Conservation (phyloP, 768 basidiomycete genomes). For the Albatrellus ellisii region DNA sequence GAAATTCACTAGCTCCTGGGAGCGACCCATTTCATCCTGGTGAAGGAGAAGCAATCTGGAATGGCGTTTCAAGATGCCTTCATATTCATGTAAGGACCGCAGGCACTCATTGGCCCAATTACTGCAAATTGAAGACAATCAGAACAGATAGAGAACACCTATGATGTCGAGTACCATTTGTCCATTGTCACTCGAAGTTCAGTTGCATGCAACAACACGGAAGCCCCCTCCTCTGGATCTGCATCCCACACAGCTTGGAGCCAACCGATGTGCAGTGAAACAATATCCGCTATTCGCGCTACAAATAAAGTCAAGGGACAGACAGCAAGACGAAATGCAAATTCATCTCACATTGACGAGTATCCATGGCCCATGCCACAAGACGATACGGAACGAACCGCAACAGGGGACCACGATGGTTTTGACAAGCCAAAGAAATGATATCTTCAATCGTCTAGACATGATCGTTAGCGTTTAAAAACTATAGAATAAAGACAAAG, state of each 20-base stretch:
- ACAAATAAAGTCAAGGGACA: background rate
- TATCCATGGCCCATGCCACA: slow-evolving; percentile 36
- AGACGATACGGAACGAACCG: slow-evolving; percentile 44
- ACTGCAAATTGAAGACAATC: slow-evolving; percentile 1
- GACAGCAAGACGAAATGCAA: background rate
- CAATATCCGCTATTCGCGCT: background rate
- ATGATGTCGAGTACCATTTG: background rate
- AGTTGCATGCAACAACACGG: slow-evolving; percentile 8
- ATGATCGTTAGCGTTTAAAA: background rate
- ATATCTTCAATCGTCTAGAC: slow-evolving; percentile 22
- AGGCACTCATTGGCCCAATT: slow-evolving; percentile 7
- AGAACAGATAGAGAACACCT: background rate
- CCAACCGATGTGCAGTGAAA: slow-evolving; percentile 9
- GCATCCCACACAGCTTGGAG: slow-evolving; percentile 11
- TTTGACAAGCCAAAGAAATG: slow-evolving; percentile 25
- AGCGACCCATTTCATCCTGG: background rate
- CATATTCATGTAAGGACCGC: background rate
- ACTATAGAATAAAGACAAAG: background rate
- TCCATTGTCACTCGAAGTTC: slow-evolving; percentile 2
- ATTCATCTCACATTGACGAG: slow-evolving; percentile 26
- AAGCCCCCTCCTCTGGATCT: slow-evolving; percentile 5
- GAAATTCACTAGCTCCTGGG: background rate
- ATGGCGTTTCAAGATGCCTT: background rate
- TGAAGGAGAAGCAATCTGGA: background rate
- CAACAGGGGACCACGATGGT: slow-evolving; percentile 23